Percentiles rank a stretch among this genome's conserved stretches.
phyloP scores from a whole-genome alignment of 2,329 filamentous ascomycete species.

The Cercospora sp. region DNA sequence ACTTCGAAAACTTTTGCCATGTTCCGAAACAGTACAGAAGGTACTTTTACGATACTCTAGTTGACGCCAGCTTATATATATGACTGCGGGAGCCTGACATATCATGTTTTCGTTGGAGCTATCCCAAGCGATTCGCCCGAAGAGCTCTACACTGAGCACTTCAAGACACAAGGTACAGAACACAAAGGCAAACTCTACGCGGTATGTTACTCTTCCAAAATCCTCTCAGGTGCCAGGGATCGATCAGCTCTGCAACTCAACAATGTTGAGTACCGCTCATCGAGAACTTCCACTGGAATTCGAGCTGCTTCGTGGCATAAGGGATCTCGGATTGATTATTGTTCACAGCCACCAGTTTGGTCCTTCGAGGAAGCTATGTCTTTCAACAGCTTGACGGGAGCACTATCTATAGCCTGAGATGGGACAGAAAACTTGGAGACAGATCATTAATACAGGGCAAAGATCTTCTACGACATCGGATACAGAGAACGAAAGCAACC shows the following conservation, averaged over 20 bases:
- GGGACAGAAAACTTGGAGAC: background rate
- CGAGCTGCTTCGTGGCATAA: background rate
- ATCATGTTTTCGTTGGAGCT: too few species aligned
- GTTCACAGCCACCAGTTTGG: background rate
- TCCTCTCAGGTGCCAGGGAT: background rate
- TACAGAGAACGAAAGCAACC: background rate
- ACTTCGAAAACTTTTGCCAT: too few species aligned
- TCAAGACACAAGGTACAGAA: background rate
- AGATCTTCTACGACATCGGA: background rate
- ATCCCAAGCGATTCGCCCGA: too few species aligned
- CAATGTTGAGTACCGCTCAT: background rate
- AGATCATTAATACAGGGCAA: background rate
- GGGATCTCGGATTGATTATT: background rate
- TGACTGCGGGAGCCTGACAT: too few species aligned
- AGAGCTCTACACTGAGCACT: background rate
- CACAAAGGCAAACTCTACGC: background rate
- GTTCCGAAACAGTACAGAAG: too few species aligned
- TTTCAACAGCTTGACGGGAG: background rate
- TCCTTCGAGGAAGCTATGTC: background rate
- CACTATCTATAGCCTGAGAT: background rate
- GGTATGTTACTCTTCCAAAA: background rate
- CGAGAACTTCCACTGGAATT: background rate
- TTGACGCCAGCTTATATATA: too few species aligned
- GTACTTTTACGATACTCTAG: too few species aligned
- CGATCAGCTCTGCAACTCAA: background rate